These are phyloP conservation scores for Bacidia gigantensis DNA, from an alignment of 495 filamentous ascomycete species.

Conservation along the genomic window DNA sequence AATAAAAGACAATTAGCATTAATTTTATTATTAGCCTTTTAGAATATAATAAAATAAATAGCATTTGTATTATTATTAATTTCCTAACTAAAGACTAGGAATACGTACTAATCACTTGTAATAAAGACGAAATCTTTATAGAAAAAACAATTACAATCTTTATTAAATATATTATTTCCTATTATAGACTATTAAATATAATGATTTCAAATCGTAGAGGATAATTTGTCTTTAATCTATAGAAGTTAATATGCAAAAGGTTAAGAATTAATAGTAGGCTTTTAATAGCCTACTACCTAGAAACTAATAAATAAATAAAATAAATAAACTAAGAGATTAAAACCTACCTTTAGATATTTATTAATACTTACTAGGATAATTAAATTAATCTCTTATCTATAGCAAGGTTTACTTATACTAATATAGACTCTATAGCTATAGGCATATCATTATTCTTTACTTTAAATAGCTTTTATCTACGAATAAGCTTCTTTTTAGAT, in stretches of 20 bases:
- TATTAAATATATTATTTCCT: too few relatives aligned
- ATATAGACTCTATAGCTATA: not conserved
- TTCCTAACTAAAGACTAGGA: too few relatives aligned
- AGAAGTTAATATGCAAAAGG: not conserved
- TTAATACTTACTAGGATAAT: slow-evolving; percentile 3
- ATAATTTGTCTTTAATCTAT: slow-evolving; percentile 2
- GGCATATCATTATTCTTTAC: slow-evolving; percentile 6
- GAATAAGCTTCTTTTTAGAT: slow-evolving; percentile 5
- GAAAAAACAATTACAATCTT: too few relatives aligned
- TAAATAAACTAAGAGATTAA: slow-evolving; percentile 1
- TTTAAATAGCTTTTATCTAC: not conserved
- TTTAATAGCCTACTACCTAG: not conserved
- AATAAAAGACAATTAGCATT: not conserved
- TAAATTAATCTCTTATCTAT: slow-evolving; percentile 3
- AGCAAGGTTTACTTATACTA: not conserved
- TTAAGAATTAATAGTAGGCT: not conserved
- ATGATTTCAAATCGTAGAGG: too few relatives aligned
- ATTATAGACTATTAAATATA: too few relatives aligned
- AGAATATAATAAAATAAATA: slow-evolving; percentile 6
- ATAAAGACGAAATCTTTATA: too few relatives aligned
- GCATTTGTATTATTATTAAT: too few relatives aligned
- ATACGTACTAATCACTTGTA: too few relatives aligned
- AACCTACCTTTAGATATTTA: not conserved
- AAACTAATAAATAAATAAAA: slow-evolving; percentile 1
- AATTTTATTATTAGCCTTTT: not conserved